A percentile compares a stretch with the other conserved stretches of the same genome.
Evolutionary conservation across 768 basidiomycete genomes (phyloP).

Genomic region (Boletus tylopilopsis): DNA sequence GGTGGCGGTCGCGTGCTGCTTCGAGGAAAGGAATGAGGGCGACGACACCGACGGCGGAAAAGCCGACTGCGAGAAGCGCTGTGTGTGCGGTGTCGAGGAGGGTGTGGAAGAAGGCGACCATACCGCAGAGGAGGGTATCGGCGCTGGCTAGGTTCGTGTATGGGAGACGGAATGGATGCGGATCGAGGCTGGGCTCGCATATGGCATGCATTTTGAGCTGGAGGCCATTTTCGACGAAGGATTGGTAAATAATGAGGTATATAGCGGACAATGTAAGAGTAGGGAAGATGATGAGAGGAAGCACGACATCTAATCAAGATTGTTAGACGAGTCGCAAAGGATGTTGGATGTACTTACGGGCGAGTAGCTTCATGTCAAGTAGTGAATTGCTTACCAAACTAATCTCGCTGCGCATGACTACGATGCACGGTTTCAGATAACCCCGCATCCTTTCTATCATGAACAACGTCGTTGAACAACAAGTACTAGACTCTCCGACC

Average conservation of each 20-base stretch:
- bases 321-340: neutral
- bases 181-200: conserved; percentile 26
- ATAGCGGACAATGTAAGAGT: too few species aligned
- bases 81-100: conserved; percentile 14
- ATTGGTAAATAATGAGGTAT: too few species aligned
- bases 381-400: too few species aligned
- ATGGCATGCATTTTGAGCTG: too few species aligned
- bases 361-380: conserved; percentile 3
- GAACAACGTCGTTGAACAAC: conserved; percentile 9
- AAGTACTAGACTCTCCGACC: conserved; percentile 31
- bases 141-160: conserved; percentile 37
- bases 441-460: conserved; percentile 7
- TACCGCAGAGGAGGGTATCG: conserved; percentile 40
- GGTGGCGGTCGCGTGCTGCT: conserved; percentile 37
- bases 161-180: conserved; percentile 33
- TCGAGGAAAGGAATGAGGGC: conserved; percentile 45
- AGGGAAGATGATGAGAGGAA: too few species aligned
- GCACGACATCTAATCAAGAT: conserved; percentile 5
- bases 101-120: conserved; percentile 47
- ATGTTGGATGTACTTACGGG: neutral
- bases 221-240: too few species aligned
- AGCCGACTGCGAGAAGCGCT: conserved; percentile 16
- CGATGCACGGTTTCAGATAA: neutral
- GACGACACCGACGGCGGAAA: conserved; percentile 9
- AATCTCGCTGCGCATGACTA: too few species aligned